Percentiles rank a stretch among this genome's conserved stretches.
These are phyloP conservation scores for Aspergillus neoniger DNA, from an alignment of 2,329 filamentous ascomycete genomes.

Conservation along the genomic window DNA sequence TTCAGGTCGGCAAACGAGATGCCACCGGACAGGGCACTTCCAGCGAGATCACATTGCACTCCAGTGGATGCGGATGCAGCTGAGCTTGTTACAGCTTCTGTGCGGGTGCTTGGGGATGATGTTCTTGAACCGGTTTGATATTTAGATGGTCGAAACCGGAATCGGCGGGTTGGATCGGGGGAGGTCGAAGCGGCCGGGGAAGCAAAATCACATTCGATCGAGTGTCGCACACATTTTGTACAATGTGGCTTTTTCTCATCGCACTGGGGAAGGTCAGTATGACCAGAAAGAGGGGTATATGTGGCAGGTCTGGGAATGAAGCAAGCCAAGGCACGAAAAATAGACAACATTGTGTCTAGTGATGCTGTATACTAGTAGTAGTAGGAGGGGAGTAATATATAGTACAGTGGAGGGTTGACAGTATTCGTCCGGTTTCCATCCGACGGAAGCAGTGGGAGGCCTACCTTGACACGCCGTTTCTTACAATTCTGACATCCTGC, in stretches of 20 bases:
- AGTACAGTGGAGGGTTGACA: too few relatives aligned
- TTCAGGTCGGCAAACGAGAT: conserved; percentile 33
- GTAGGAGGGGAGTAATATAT: too few relatives aligned
- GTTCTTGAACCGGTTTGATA: conserved; percentile 13
- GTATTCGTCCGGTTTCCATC: too few relatives aligned
- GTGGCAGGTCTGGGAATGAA: not conserved
- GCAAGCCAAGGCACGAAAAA: not conserved
- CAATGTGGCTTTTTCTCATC: conserved; percentile 37
- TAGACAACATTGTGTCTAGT: not conserved
- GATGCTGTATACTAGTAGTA: too few relatives aligned
- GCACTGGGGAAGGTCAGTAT: conserved; percentile 28
- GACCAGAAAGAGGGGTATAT: not conserved
- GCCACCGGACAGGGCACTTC: conserved; percentile 9
- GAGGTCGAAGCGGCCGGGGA: conserved; percentile 6
- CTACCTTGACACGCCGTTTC: conserved; percentile 38
- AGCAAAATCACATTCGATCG: conserved; percentile 30
- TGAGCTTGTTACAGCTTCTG: not conserved
- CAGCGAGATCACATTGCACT: conserved; percentile 22
- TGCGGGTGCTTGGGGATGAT: not conserved
- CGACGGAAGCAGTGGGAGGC: conserved; percentile 5
- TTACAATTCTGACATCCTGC: conserved; percentile 39
- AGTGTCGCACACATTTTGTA: conserved; percentile 32
- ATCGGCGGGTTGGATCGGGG: conserved; percentile 9
- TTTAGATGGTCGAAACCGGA: conserved; percentile 25
- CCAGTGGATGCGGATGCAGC: conserved; percentile 4